Evolutionary conservation across 148 eudicot genomes (phyloP).

Genomic region (Nepenthes gracilis): DNA sequence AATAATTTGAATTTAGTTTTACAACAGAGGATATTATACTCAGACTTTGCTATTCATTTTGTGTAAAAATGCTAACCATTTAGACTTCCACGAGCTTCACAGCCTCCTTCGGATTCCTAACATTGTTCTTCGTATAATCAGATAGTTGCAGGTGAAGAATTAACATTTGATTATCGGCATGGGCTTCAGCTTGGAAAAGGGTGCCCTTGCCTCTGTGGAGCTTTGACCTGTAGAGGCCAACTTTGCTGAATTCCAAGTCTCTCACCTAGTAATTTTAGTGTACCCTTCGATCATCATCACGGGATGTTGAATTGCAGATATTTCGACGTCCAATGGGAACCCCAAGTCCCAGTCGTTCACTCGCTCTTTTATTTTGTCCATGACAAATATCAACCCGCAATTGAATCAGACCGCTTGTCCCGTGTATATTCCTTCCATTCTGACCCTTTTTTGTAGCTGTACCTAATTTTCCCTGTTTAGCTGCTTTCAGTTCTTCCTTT

Average conservation of each 20-base stretch:
- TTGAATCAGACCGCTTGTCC: no score
- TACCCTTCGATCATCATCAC: no score
- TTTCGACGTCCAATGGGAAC: neutral
- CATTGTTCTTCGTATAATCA: constrained; percentile 21
- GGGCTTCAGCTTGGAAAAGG: constrained; percentile 56
- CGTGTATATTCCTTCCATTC: no score
- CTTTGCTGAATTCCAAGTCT: constrained; percentile 23
- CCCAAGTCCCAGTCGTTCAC: no score
- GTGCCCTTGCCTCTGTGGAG: constrained; percentile 51
- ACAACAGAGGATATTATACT: neutral
- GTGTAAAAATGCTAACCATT: no score
- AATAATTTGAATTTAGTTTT: no score
- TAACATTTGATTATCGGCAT: constrained; percentile 49
- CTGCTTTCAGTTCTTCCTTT: no score
- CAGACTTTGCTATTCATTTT: neutral
- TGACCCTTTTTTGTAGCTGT: no score
- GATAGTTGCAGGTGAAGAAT: constrained; percentile 78
- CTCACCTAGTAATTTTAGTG: neutral
- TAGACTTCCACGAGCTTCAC: no score
- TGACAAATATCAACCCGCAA: no score
- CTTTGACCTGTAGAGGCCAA: constrained; percentile 69
- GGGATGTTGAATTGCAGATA: neutral
- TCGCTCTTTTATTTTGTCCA: no score
- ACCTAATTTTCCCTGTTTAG: no score
- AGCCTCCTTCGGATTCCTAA: neutral